Percentiles rank a stretch among this genome's conserved stretches.
Evolutionary conservation across 2,329 filamentous ascomycete species (phyloP).

Genomic region (Aspergillus tubingensis): DNA sequence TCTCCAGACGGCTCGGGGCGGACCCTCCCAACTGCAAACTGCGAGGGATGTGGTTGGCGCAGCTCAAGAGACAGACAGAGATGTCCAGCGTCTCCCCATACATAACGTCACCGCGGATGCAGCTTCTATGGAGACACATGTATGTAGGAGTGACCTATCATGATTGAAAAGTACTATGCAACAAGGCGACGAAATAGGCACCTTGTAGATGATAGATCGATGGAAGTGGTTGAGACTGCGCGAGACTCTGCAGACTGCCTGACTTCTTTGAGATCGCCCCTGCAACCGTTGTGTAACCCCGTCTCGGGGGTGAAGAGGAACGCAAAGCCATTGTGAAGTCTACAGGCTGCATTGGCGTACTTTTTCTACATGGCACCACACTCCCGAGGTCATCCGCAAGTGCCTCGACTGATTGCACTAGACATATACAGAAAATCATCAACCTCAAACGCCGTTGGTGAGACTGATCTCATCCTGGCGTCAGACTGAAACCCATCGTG

Average conservation of each 20-base stretch:
- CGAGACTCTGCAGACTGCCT: neutral
- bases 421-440: neutral
- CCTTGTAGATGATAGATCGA: neutral
- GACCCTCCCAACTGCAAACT: constrained; percentile 10
- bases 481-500: neutral
- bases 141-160: neutral
- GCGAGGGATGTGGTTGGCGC: neutral
- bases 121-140: neutral
- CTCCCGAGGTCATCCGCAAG: too few species aligned
- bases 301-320: neutral
- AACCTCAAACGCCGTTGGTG: neutral
- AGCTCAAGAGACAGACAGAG: neutral
- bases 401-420: neutral
- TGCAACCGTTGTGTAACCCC: constrained; percentile 4
- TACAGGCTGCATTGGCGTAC: neutral
- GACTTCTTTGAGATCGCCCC: neutral
- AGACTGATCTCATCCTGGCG: constrained; percentile 9
- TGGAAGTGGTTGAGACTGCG: neutral
- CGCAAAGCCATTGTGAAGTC: neutral
- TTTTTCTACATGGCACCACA: neutral
- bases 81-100: constrained; percentile 5
- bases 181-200: neutral
- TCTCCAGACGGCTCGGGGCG: constrained; percentile 15
- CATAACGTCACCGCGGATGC: constrained; percentile 7
- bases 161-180: neutral